phyloP scores from a whole-genome alignment of 371 early-diverging fungal genomes.

The Synchytrium microbalum region DNA sequence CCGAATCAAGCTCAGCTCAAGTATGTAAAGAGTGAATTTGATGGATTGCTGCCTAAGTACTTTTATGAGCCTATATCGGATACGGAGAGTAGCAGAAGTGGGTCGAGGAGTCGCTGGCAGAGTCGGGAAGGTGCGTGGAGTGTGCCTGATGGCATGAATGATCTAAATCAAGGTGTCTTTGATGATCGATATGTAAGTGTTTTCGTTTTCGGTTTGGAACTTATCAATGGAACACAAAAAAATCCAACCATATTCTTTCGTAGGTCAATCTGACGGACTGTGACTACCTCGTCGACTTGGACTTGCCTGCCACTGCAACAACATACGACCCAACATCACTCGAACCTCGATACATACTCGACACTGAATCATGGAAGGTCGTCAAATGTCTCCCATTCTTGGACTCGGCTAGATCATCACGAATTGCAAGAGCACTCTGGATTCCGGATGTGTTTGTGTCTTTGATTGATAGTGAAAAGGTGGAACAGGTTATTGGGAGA shows the following conservation, averaged over 20 bases:
- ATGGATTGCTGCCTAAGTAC: slow-evolving; percentile 40
- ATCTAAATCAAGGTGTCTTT: slow-evolving; percentile 59
- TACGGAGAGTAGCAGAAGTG: slow-evolving; percentile 1
- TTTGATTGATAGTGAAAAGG: too few species aligned
- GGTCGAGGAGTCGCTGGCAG: neutral
- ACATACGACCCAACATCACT: slow-evolving; percentile 19
- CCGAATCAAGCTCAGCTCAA: slow-evolving; percentile 42
- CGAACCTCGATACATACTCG: slow-evolving; percentile 43
- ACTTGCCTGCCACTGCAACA: slow-evolving; percentile 31
- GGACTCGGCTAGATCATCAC: slow-evolving; percentile 42
- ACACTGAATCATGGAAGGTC: slow-evolving; percentile 46
- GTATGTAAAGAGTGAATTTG: slow-evolving; percentile 31
- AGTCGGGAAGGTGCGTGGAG: slow-evolving; percentile 22
- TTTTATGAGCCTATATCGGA: slow-evolving; percentile 18
- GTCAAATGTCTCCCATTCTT: slow-evolving; percentile 50
- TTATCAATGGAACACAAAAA: neutral
- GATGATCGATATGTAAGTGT: slow-evolving; percentile 43
- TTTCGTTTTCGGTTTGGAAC: neutral
- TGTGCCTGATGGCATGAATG: slow-evolving; percentile 57
- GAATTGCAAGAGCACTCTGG: slow-evolving; percentile 49
- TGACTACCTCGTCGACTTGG: slow-evolving; percentile 64
- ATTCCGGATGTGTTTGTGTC: slow-evolving; percentile 46
- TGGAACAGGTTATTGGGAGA: neutral
- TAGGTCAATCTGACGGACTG: slow-evolving; percentile 48
- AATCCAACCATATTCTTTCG: slow-evolving; percentile 1